Base-by-base conservation (phyloP, 805 yeast species). In the Candida khao-thaluensis region DNA sequence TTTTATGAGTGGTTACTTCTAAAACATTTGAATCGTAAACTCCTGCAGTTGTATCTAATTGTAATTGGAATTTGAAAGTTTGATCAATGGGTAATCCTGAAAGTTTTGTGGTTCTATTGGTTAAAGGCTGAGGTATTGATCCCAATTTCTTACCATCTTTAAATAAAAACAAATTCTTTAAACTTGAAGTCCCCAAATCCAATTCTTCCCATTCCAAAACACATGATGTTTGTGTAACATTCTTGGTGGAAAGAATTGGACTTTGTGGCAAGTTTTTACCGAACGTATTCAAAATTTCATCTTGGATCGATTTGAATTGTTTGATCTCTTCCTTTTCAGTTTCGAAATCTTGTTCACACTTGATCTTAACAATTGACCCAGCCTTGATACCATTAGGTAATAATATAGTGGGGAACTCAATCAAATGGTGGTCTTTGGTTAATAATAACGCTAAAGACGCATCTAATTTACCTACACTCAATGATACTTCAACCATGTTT, bases 331-430 rank as follows among this genome's bases (percentile, higher is more conserved):
- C 63, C 26, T 58, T 50, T 56, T 91, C 96, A 25, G 81, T 76
- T 30, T 72, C 77, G 3, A 70, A 52, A 54, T 90, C 95, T 46
- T 85, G 82, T 37, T 84, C 89, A 59, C 96, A 90, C 42, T 72
- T 77, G 59, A 93, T 82, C 52, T 83, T 84, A 36, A 93, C 87
- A 38, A 93, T 84, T 9, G 96, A 85, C 2, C 99, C 99, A 1
- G 98, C 95, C 48, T 77, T 75, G 24, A 90, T 93, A 27, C 91
- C 90, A 50, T 82, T 85, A 7, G 99, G 99, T 32, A 93, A 69
- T 39, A 93, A 69, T 41, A 91, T 80, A 3, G 98, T 88, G n/a
- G 99, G 99, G 54, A 91, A 93, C 56, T 93, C 99, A 48, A 93
- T 90, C 45, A 91, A 72, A 57, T 90, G 96, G 60, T 91, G 98